Evolutionary conservation across 805 yeast genomes (phyloP).

Genomic region (Kuraishia cidri): DNA sequence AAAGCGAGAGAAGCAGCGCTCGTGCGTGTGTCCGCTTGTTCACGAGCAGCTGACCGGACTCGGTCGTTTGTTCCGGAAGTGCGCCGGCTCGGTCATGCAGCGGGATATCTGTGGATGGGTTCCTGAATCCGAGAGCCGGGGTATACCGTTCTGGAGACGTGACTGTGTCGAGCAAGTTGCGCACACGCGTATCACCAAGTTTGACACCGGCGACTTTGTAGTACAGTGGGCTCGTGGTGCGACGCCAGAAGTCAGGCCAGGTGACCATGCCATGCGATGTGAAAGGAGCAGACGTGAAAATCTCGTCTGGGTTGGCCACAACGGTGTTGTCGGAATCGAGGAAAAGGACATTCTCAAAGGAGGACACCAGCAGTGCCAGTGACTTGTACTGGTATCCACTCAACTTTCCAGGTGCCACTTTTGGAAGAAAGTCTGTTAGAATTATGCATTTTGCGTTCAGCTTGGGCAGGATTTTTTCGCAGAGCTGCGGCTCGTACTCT

Average conservation of each 20-base stretch:
- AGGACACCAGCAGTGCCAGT: constrained; percentile 38
- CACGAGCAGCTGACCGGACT: constrained; percentile 45
- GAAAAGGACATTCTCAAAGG: constrained; percentile 41
- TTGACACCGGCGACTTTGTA: constrained; percentile 32
- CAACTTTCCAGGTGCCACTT: constrained; percentile 26
- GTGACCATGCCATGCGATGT: constrained; percentile 36
- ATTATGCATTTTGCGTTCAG: constrained; percentile 55
- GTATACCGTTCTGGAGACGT: constrained; percentile 8
- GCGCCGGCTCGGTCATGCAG: constrained; percentile 43
- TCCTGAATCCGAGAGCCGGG: not conserved
- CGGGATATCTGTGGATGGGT: constrained; percentile 20
- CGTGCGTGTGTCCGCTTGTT: constrained; percentile 38
- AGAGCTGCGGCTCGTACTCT: constrained; percentile 35
- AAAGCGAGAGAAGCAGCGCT: constrained; percentile 37
- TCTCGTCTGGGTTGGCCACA: constrained; percentile 34
- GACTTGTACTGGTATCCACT: constrained; percentile 40
- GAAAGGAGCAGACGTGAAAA: constrained; percentile 53
- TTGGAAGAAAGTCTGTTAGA: constrained; percentile 40
- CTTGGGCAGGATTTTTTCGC: constrained; percentile 29
- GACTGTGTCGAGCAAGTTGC: constrained; percentile 18
- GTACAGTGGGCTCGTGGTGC: constrained; percentile 43
- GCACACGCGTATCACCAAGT: constrained; percentile 20
- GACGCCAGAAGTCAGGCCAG: constrained; percentile 56
- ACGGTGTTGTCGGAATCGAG: constrained; percentile 47
- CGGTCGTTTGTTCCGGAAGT: constrained; percentile 45